Base-by-base conservation (phyloP, 306 rosid species). In the Trichosanthes cucumerina region DNA sequence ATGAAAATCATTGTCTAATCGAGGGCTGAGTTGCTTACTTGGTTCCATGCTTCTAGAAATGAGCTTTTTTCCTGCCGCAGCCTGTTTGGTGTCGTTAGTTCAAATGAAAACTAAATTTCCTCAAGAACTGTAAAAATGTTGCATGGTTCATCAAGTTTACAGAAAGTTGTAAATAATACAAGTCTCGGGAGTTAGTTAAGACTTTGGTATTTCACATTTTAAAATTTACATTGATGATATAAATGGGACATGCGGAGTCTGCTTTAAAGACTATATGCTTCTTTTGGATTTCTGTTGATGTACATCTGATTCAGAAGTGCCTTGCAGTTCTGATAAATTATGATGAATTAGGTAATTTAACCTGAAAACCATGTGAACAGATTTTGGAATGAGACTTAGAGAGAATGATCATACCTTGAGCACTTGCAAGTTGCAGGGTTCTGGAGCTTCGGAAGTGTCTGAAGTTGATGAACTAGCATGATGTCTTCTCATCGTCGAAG, bases 1-100 rank as follows among this genome's bases (percentile, higher is more conserved):
- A 81, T 77, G 58, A 39, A 64, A 50, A 43, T 46, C 83, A 36
- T 36, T 83, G 77, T 81, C 80, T 52, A 59, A 62, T 80, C 68
- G 82, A 18, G 80, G 75, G 68, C 69, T 77, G 47, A 75, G 81
- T 79, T 81, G 85, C 79, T 81, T 59, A 82, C 46, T 72, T 60
- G 82, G 85, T 69, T 73, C 76, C 84, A 82, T 71, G 81, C 81
- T n/a, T 82, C 84, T 75, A 47, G 85, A 47, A 26, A 28, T 28
- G 33, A 73, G 78, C 73, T 76, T 75, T 80, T 80, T 72, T 44
- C 83, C 86, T 85, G 79, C 73, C 77, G 77, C 79, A 82, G 53
- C 87, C 88, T 90, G 94, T 81, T 81, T 84, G 89, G 88, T 86
- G 28, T 86, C 82, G 88, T 87, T 82, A 83, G 78, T n/a, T 65